Conservation (phyloP, 2,329 filamentous ascomycete genomes). For the Pseudocercospora ulei region DNA sequence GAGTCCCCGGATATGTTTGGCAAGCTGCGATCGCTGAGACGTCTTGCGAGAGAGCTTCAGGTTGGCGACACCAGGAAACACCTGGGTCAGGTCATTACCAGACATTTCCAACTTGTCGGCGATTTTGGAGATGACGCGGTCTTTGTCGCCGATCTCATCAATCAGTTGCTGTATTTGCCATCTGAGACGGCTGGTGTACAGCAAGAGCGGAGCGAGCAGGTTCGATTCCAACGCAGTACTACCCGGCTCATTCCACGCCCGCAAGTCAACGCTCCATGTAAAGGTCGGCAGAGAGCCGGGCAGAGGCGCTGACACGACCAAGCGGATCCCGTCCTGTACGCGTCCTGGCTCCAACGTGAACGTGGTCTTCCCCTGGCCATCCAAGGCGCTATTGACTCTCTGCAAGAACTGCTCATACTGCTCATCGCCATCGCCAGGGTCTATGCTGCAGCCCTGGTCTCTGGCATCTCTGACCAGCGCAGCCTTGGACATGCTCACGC, state of each 20-base stretch:
- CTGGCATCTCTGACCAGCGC: constrained; percentile 55
- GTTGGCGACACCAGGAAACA: constrained; percentile 49
- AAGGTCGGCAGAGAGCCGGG: constrained; percentile 54
- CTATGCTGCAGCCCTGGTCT: constrained; percentile 58
- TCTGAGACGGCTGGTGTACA: constrained; percentile 42
- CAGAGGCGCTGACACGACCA: constrained; percentile 52
- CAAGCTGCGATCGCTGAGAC: constrained; percentile 45
- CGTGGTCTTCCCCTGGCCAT: constrained; percentile 34
- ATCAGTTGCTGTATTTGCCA: constrained; percentile 44
- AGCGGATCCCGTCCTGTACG: constrained; percentile 35
- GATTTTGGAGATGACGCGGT: constrained; percentile 49
- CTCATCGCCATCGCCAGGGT: constrained; percentile 57
- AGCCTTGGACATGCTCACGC: constrained; percentile 53
- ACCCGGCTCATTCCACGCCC: constrained; percentile 2
- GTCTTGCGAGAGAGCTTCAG: constrained; percentile 40
- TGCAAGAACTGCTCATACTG: constrained; percentile 59
- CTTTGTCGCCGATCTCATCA: constrained; percentile 47
- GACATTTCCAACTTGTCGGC: constrained; percentile 50
- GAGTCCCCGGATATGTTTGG: constrained; percentile 47
- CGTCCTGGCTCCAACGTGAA: constrained; percentile 28
- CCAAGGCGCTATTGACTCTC: constrained; percentile 48
- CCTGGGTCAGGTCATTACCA: constrained; percentile 47
- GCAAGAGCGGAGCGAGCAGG: constrained; percentile 47
- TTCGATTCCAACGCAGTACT: constrained; percentile 40
- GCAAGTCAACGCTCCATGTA: constrained; percentile 55